Base-by-base conservation (phyloP, 1,284 basidiomycete species). In the Vanrija sp. region DNA sequence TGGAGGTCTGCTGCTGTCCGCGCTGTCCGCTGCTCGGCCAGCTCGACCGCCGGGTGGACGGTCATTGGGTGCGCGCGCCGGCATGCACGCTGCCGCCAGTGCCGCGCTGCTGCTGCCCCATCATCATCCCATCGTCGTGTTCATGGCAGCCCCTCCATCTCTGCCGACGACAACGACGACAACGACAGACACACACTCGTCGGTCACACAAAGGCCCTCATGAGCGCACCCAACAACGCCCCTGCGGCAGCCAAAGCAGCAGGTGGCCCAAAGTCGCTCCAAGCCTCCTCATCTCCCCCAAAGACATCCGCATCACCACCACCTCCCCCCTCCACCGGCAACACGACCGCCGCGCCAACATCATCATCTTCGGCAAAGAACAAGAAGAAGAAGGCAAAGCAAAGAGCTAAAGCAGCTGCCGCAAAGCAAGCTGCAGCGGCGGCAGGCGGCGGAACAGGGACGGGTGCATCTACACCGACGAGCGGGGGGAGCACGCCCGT, bases 361-460 rank as follows among this genome's bases (percentile, higher is more conserved):
- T 26, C 49, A 26, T 15, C 44, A 10, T 19, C 52, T 25, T 38
- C 48, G 15, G 46, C 46, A n/a, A 61, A 54, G 46, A 57, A 57
- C 49, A 61, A 61, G 52, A 61, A 61, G 55, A 61, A 61, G 55
- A 61, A 61, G 50, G 57, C 57, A 46, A 59, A 59, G 53, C 56
- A 54, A 47, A 48, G 43, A 19, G 19, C 39, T 7, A 38, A 38
- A 10, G 26, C 23, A 14, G 26, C 50, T 1, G 29, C 42, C 12
- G 34, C 34, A 42, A 42, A n/a, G n/a, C 40, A n/a, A 42, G n/a
- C 40, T 18, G 40, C 40, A 19, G n/a, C 19, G 40, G 40, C 40
- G 15, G 40, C 40, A 40, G 40, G 40, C 40, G n/a, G n/a, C 19
- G 40, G 21, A 23, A 23, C 40, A 18, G 40, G 19, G 40, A n/a